These are phyloP conservation scores for Ciborinia camelliae DNA, from an alignment of 2,329 filamentous ascomycete species.

Conservation along the genomic window DNA sequence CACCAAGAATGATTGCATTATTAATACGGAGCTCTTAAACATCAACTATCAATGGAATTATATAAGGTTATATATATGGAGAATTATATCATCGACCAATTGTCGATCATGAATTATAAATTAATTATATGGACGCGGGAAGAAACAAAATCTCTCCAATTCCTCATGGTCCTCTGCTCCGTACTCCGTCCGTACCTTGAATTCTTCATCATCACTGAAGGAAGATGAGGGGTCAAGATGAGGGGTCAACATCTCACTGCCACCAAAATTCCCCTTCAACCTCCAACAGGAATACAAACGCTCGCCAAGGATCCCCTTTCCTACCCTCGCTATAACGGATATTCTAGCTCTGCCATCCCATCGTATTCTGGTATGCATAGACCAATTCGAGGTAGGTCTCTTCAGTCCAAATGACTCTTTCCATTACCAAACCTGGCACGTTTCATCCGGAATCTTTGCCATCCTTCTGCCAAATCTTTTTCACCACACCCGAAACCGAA, in stretches of 20 bases:
- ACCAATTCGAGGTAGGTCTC: background rate
- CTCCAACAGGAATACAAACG: background rate
- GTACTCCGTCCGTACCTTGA: background rate
- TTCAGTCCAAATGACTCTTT: background rate
- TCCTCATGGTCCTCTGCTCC: background rate
- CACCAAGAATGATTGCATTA: slow-evolving; percentile 2
- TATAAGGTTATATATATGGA: background rate
- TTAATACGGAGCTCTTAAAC: too few relatives aligned
- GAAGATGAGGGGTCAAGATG: too few relatives aligned
- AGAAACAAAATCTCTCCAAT: background rate
- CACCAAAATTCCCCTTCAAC: background rate
- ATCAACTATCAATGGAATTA: background rate
- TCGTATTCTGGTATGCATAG: background rate
- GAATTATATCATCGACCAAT: background rate
- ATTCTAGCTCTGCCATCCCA: background rate
- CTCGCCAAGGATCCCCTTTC: background rate
- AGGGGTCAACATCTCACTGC: background rate
- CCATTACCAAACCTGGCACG: background rate
- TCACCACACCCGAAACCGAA: slow-evolving; percentile 15
- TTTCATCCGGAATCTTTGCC: slow-evolving; percentile 12
- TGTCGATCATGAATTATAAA: background rate
- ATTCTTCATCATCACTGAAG: too few relatives aligned
- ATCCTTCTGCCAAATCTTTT: slow-evolving; percentile 22
- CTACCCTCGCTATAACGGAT: background rate
- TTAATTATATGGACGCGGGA: background rate